Conservation (phyloP, 768 basidiomycete species). For the Rubroboletus satanas region DNA sequence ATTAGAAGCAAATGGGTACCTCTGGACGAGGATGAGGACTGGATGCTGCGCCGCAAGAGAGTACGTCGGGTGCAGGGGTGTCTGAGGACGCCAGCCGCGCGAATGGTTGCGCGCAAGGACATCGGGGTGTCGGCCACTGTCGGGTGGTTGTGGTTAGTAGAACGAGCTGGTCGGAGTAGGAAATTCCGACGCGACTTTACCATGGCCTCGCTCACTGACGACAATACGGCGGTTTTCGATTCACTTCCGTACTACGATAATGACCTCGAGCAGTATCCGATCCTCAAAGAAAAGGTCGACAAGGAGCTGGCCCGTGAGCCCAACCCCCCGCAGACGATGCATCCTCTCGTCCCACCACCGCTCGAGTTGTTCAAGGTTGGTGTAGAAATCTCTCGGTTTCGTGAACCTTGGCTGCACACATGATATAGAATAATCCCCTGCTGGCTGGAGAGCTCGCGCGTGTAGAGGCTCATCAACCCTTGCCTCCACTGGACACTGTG, state of each 20-base stretch:
- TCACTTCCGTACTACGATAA: conserved; percentile 94
- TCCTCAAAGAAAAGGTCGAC: conserved; percentile 71
- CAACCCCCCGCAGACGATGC: conserved; percentile 55
- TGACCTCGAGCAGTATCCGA: conserved; percentile 74
- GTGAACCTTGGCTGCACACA: not conserved
- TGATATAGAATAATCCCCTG: conserved; percentile 57
- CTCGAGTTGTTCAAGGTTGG: conserved; percentile 66
- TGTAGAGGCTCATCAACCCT: conserved; percentile 61
- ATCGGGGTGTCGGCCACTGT: conserved; percentile 20
- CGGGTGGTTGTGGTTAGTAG: conserved; percentile 2
- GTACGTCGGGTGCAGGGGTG: conserved; percentile 35
- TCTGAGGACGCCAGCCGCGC: conserved; percentile 43
- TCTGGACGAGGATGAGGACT: conserved; percentile 45
- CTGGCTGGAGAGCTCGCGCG: conserved; percentile 72
- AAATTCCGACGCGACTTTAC: conserved; percentile 18
- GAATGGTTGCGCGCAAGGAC: conserved; percentile 44
- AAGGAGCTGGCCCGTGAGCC: conserved; percentile 71
- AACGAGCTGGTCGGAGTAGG: conserved; percentile 24
- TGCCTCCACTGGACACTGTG: conserved; percentile 64
- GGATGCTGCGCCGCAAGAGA: conserved; percentile 40
- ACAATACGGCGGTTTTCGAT: conserved; percentile 52
- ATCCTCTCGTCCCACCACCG: conserved; percentile 68
- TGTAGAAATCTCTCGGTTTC: not conserved
- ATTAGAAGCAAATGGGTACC: conserved; percentile 33
- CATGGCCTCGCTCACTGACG: conserved; percentile 25